Base-by-base conservation (phyloP, 176 grass and related monocot genomes). In the Tillandsia fasciculata region DNA sequence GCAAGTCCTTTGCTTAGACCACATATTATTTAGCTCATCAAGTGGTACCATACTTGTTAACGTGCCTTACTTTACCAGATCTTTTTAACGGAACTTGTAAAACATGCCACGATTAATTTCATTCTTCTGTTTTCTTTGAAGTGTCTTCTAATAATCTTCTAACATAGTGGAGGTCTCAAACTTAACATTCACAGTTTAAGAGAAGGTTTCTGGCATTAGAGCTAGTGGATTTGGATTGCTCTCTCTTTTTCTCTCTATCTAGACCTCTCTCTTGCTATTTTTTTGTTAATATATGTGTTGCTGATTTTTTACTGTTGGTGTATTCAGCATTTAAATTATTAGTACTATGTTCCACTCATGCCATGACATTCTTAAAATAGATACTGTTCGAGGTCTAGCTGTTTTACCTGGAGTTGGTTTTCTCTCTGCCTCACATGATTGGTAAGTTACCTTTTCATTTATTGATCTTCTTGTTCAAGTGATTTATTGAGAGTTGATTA, bases 361-460 rank as follows among this genome's bases (percentile, higher is more conserved):
- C 9, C 61, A 51, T 57, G 56, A 61, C 56, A 52, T 49, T 64
- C 14, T 27, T 48, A 49, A 10, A 15, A 26, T 50, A 97, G 94
- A 97, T 81, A 92, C 94, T 51, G 89, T 97, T 61, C 84, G 94
- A 74, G 88, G 86, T 69, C 63, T 97, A 73, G 86, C 94, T 68
- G 9, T 75, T 9, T 83, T 97, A 82, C 89, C 89, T 53, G 86
- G 84, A 26, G 52, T 87, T 61, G 94, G 94, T 53, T 73, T 97
- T 64, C 86, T 97, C 49, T 97, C 94, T 67, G 86, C 94, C 13
- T 93, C 94, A 0, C 94, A 97, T 27, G 94, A 97, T 65, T 84
- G 86, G 94, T 90, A 67, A 83, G 69, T 83, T 59, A 77, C 26
- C 17, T 48, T 51, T 42, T 42, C 33, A 42, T 42, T 42, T 42